A percentile compares a stretch with the other conserved stretches of the same genome.
phyloP scores from a whole-genome alignment of 1,284 basidiomycete genomes.

The Ustilago sp. region DNA sequence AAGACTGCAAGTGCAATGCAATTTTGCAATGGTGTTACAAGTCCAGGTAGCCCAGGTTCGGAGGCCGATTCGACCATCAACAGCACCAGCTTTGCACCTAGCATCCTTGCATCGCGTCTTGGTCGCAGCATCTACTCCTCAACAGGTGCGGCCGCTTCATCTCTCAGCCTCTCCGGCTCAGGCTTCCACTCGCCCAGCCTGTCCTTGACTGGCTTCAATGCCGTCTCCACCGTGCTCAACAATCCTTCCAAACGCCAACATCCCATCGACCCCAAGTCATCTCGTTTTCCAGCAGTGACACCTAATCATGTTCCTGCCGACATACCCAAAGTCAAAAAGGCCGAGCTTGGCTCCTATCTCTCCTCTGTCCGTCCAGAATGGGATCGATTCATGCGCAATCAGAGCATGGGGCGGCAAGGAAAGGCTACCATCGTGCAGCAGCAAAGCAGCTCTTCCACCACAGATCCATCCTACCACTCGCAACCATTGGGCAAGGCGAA shows the following conservation, averaged over 20 bases:
- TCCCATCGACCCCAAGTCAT: conserved; percentile 66
- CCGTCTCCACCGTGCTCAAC: conserved; percentile 66
- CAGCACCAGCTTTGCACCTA: conserved; percentile 34
- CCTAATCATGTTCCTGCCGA: conserved; percentile 55
- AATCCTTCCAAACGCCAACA: conserved; percentile 60
- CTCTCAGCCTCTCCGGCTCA: conserved; percentile 36
- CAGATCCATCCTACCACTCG: conserved; percentile 27
- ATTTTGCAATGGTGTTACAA: conserved; percentile 37
- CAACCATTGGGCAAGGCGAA: conserved; percentile 26
- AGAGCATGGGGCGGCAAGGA: conserved; percentile 48
- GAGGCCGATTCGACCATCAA: conserved; percentile 49
- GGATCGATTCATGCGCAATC: conserved; percentile 67
- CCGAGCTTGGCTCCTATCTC: conserved; percentile 63
- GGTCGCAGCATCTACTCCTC: conserved; percentile 40
- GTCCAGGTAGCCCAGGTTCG: conserved; percentile 40
- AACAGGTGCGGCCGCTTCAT: conserved; percentile 27
- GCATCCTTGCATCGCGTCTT: conserved; percentile 37
- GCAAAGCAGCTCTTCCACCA: conserved; percentile 10
- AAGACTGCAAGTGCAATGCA: conserved; percentile 12
- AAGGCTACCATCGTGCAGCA: conserved; percentile 41
- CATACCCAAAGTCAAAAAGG: conserved; percentile 56
- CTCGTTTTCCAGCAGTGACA: conserved; percentile 60
- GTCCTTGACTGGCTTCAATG: conserved; percentile 57
- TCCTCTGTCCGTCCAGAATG: conserved; percentile 56
- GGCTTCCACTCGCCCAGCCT: conserved; percentile 41